Evolutionary conservation across 2,329 filamentous ascomycete genomes (phyloP).

Genomic region (Paradendryphiella salina): DNA sequence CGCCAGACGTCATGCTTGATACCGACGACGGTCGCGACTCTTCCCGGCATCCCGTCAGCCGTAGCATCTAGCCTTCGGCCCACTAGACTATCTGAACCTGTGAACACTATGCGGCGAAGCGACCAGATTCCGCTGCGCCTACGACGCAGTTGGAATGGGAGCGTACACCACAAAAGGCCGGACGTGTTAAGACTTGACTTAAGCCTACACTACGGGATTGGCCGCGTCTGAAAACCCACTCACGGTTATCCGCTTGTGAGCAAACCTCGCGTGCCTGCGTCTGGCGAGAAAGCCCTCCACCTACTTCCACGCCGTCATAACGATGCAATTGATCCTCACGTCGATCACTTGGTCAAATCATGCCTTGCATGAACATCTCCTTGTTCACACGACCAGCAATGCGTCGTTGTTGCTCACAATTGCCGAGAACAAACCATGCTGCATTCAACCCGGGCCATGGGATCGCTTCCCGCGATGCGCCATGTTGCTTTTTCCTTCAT

Average conservation of each 20-base stretch:
- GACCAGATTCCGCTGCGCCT: background rate
- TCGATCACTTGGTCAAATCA: background rate
- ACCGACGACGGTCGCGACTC: background rate
- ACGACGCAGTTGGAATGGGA: background rate
- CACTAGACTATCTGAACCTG: background rate
- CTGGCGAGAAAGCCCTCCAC: background rate
- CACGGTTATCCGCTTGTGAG: background rate
- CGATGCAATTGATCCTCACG: background rate
- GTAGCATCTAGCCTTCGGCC: slow-evolving; percentile 2
- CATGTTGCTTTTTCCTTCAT: slow-evolving; percentile 1
- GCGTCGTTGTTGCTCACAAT: background rate
- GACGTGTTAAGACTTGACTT: slow-evolving; percentile 1
- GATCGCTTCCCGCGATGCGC: background rate
- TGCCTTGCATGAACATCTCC: background rate
- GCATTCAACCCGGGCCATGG: background rate
- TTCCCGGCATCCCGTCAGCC: background rate
- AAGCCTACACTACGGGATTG: slow-evolving; percentile 8
- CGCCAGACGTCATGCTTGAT: slow-evolving; percentile 8
- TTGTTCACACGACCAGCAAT: background rate
- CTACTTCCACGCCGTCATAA: background rate
- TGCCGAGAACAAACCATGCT: background rate
- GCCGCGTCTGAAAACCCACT: slow-evolving; percentile 1
- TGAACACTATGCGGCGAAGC: background rate
- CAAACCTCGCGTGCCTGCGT: background rate
- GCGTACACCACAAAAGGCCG: background rate